Conservation (phyloP, 768 basidiomycete species). For the Daedaleopsis nitida region DNA sequence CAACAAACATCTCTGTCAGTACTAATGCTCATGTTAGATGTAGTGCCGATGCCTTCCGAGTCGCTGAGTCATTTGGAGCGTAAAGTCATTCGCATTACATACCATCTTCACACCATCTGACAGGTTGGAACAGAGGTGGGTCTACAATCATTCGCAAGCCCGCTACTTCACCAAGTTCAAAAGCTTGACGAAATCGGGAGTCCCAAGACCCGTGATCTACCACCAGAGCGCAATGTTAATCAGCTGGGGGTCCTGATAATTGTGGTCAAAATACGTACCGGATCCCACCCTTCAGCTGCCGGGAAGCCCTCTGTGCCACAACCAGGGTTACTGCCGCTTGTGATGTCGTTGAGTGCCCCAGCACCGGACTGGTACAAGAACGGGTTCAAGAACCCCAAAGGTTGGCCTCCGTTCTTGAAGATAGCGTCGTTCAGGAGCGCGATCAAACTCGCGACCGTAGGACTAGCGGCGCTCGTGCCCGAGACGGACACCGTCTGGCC, state of each 20-base stretch:
- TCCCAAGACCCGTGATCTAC: slow-evolving; percentile 62
- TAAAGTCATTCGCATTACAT: too few relatives aligned
- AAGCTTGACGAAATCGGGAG: slow-evolving; percentile 51
- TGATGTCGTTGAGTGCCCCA: slow-evolving; percentile 37
- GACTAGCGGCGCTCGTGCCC: slow-evolving; percentile 36
- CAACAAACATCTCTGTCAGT: too few relatives aligned
- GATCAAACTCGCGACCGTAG: slow-evolving; percentile 35
- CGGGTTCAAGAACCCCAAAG: slow-evolving; percentile 40
- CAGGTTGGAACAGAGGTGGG: too few relatives aligned
- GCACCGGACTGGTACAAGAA: slow-evolving; percentile 32
- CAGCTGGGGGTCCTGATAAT: too few relatives aligned
- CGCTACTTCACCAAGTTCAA: not conserved
- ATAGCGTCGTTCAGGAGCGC: slow-evolving; percentile 37
- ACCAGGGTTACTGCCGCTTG: slow-evolving; percentile 29
- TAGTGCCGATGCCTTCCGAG: too few relatives aligned
- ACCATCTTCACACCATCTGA: too few relatives aligned
- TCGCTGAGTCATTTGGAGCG: too few relatives aligned
- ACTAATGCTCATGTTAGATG: too few relatives aligned
- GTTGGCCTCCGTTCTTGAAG: slow-evolving; percentile 25
- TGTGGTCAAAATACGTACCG: slow-evolving; percentile 19
- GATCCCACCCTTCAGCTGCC: slow-evolving; percentile 33
- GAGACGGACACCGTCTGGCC: slow-evolving; percentile 24
- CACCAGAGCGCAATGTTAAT: not conserved
- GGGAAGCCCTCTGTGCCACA: slow-evolving; percentile 34
- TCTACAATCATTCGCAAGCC: too few relatives aligned